Conservation (phyloP, 2,329 filamentous ascomycete genomes). For the Ceratocystis eucalypticola region DNA sequence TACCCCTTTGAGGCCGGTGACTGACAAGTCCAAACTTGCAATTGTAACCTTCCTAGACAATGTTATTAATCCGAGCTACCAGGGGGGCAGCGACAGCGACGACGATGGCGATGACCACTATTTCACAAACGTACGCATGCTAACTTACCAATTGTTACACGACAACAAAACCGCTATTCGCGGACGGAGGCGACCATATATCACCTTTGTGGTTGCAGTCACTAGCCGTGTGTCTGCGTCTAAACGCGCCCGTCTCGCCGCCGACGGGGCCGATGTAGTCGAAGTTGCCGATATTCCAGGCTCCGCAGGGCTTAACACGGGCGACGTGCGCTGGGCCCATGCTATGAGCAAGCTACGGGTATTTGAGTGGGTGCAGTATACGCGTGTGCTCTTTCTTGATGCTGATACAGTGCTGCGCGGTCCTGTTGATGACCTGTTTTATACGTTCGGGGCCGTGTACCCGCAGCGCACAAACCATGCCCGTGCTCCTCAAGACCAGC, state of each 20-base stretch:
- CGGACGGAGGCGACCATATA: slow-evolving; percentile 19
- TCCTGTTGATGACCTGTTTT: slow-evolving; percentile 29
- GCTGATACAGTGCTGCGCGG: slow-evolving; percentile 30
- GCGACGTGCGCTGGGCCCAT: slow-evolving; percentile 30
- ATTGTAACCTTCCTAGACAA: slow-evolving; percentile 30
- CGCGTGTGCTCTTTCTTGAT: slow-evolving; percentile 32
- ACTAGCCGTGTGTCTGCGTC: slow-evolving; percentile 24
- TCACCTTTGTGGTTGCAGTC: slow-evolving; percentile 30
- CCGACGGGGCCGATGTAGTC: slow-evolving; percentile 30
- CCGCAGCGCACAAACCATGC: slow-evolving; percentile 19
- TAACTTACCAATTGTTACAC: slow-evolving; percentile 32
- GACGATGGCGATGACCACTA: slow-evolving; percentile 27
- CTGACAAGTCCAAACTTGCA: slow-evolving; percentile 21
- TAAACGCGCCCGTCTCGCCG: slow-evolving; percentile 26
- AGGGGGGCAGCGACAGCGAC: slow-evolving; percentile 11
- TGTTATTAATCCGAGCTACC: slow-evolving; percentile 19
- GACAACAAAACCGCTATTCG: slow-evolving; percentile 25
- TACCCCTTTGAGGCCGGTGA: neutral
- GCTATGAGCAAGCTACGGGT: slow-evolving; percentile 32
- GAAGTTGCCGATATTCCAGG: slow-evolving; percentile 24
- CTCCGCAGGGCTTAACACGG: slow-evolving; percentile 24
- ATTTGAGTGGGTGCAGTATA: slow-evolving; percentile 30
- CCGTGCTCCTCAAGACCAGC: slow-evolving; percentile 24
- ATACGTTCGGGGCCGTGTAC: slow-evolving; percentile 23
- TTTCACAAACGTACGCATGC: slow-evolving; percentile 28